Conservation (phyloP, 106 monocot genomes). For the Phalaenopsis aphrodite region DNA sequence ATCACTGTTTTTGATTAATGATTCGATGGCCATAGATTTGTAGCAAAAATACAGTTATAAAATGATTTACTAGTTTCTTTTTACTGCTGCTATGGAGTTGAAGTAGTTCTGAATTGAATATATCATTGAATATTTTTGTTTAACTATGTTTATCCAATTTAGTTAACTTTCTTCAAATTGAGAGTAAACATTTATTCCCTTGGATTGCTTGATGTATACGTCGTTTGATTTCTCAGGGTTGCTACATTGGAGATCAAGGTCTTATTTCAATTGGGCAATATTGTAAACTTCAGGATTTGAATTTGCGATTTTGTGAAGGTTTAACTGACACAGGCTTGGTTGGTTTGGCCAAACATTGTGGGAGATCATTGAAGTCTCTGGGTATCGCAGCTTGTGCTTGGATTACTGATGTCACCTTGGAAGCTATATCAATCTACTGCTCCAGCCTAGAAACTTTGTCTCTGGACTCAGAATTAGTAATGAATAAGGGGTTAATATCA, state of each 20-base stretch:
- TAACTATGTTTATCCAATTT: not conserved
- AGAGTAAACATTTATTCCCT: not conserved
- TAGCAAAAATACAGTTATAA: not conserved
- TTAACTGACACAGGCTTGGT: constrained; percentile 69
- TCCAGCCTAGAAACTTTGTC: constrained; percentile 51
- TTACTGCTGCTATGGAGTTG: not conserved
- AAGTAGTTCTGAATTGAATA: not conserved
- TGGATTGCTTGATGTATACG: not conserved
- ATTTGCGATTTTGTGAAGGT: constrained; percentile 78
- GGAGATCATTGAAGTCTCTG: constrained; percentile 50
- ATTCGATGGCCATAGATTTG: not conserved
- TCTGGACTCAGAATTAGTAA: constrained; percentile 70
- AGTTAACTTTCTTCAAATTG: not conserved
- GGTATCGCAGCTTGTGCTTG: constrained; percentile 75
- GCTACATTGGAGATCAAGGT: constrained; percentile 90
- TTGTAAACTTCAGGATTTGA: constrained; percentile 79
- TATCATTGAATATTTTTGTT: not conserved
- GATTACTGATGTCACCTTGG: constrained; percentile 75
- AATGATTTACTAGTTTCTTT: not conserved
- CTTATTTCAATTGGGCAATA: constrained; percentile 65
- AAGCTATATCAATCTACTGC: constrained; percentile 70
- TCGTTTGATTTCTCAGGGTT: constrained; percentile 43
- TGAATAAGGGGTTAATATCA: constrained; percentile 61
- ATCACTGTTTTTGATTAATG: not conserved
- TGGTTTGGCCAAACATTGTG: constrained; percentile 44